Evolutionary conservation across 2,329 filamentous ascomycete genomes (phyloP).

Genomic region (Neopestalotiopsis sp.): DNA sequence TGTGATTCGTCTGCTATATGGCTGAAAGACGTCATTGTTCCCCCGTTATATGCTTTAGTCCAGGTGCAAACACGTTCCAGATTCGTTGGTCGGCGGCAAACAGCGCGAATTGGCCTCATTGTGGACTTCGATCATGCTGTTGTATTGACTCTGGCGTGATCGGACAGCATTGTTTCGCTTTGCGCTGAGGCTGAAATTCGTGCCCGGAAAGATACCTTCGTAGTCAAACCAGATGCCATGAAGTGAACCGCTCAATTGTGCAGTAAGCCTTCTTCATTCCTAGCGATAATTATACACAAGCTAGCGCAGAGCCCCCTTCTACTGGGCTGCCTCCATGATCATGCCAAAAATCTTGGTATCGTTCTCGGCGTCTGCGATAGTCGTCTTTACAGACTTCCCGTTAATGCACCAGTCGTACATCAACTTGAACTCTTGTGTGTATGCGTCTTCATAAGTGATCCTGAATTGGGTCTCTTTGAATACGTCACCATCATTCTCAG

Average conservation of each 20-base stretch:
- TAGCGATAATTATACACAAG: too few species aligned
- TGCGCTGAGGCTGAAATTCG: neutral
- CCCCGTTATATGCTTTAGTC: neutral
- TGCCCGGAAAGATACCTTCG: neutral
- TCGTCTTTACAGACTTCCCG: conserved; percentile 31
- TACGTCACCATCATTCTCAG: conserved; percentile 31
- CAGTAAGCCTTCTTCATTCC: too few species aligned
- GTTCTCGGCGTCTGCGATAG: conserved; percentile 28
- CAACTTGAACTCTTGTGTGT: conserved; percentile 30
- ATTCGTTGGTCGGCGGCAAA: neutral
- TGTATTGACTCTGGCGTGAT: neutral
- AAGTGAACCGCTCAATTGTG: too few species aligned
- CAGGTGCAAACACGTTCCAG: neutral
- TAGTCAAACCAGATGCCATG: neutral
- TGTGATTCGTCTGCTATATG: neutral
- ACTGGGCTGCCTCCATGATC: conserved; percentile 18
- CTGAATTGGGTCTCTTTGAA: conserved; percentile 36
- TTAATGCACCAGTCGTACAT: conserved; percentile 26
- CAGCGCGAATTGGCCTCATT: neutral
- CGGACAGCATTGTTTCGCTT: neutral
- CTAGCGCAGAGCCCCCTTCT: neutral
- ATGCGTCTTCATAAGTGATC: conserved; percentile 32
- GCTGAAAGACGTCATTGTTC: neutral
- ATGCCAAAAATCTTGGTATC: conserved; percentile 31
- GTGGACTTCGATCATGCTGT: neutral